Evolutionary conservation across 345 rosid species (phyloP).

Genomic region (Leavenworthia alabamica): DNA sequence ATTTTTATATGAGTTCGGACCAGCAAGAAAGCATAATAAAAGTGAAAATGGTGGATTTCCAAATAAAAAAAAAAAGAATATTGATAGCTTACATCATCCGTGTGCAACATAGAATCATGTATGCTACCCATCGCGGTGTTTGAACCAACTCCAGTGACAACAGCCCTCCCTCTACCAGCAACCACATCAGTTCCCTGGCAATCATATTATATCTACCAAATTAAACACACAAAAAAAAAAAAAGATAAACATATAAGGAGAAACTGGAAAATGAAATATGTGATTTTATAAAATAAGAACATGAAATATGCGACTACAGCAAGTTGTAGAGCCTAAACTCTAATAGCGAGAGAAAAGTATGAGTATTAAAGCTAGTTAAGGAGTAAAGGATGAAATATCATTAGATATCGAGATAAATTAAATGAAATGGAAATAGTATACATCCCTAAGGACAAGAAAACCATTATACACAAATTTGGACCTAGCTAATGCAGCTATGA

Average conservation of each 20-base stretch:
- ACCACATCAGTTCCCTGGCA: conserved; percentile 95
- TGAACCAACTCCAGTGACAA: conserved; percentile 89
- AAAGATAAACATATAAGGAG: neutral
- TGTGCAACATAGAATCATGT: conserved; percentile 89
- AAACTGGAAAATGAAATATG: neutral
- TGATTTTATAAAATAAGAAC: neutral
- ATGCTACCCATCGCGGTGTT: conserved; percentile 99
- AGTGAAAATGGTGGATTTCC: neutral
- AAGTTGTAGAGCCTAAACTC: neutral
- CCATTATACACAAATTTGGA: neutral
- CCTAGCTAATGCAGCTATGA: conserved; percentile 19
- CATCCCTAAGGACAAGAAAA: neutral
- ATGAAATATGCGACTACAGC: neutral
- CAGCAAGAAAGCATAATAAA: neutral
- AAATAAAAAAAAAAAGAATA: conserved; percentile 1
- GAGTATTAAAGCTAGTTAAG: neutral
- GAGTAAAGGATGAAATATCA: neutral
- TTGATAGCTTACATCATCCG: conserved; percentile 67
- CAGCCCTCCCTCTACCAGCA: conserved; percentile 91
- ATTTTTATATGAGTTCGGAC: neutral
- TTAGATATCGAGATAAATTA: neutral
- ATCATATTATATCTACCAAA: conserved; percentile 23
- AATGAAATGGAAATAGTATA: neutral
- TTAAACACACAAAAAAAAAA: neutral
- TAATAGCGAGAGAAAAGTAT: neutral